These are phyloP conservation scores for Middelhovenomyces tepae DNA, from an alignment of 805 yeast genomes.

Conservation along the genomic window DNA sequence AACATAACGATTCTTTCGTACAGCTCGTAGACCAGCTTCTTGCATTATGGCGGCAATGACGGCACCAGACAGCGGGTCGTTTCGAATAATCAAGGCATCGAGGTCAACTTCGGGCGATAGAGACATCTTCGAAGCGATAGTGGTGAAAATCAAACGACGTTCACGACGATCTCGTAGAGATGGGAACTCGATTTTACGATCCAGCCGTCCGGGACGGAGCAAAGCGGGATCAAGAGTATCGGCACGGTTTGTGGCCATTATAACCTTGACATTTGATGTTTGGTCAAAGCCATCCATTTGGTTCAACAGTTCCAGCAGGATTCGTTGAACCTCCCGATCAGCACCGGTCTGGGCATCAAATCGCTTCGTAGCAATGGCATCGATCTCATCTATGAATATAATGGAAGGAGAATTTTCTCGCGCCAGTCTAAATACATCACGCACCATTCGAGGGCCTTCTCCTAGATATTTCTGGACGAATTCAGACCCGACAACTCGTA, in stretches of 20 bases:
- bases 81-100: conserved; percentile 88
- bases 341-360: conserved; percentile 99
- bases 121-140: conserved; percentile 96
- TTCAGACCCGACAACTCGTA: conserved; percentile 96
- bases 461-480: conserved; percentile 97
- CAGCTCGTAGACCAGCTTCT: conserved; percentile 98
- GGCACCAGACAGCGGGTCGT: conserved; percentile 94
- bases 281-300: conserved; percentile 99
- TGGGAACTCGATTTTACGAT: conserved; percentile 97
- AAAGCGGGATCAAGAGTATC: conserved; percentile 98
- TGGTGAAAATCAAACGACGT: conserved; percentile 89
- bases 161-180: conserved; percentile 94
- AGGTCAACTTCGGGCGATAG: conserved; percentile 96
- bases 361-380: conserved; percentile 97
- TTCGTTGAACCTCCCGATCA: conserved; percentile 98
- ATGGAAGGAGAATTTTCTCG: conserved; percentile 96
- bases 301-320: conserved; percentile 84
- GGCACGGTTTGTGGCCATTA: conserved; percentile 99
- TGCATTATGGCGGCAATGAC: conserved; percentile 99
- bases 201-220: conserved; percentile 96
- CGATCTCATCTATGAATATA: conserved; percentile 96
- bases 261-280: conserved; percentile 87
- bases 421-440: conserved; percentile 95
- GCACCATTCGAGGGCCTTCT: conserved; percentile 99
- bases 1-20: conserved; percentile 94